These are phyloP conservation scores for Tritrichomonas foetus DNA, from an alignment of 208 protist genomes.

Conservation along the genomic window DNA sequence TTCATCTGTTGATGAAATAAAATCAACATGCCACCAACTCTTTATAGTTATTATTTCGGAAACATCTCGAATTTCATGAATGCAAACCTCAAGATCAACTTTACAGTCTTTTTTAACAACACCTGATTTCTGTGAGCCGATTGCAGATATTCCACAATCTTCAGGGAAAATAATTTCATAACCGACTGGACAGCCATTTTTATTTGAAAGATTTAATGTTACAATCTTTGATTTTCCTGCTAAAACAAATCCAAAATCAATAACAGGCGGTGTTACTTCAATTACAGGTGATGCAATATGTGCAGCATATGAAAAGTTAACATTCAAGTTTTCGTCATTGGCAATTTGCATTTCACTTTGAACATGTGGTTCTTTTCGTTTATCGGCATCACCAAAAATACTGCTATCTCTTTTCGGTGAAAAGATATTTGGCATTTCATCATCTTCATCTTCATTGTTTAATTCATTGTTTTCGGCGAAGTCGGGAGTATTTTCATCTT, in stretches of 20 bases:
- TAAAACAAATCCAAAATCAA: not conserved
- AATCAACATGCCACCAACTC: not conserved
- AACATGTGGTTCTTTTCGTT: too few relatives aligned
- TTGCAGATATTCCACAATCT: too few relatives aligned
- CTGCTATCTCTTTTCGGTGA: not conserved
- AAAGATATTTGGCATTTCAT: slow-evolving; percentile 26
- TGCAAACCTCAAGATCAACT: too few relatives aligned
- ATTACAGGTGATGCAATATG: not conserved
- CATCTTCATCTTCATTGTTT: not conserved
- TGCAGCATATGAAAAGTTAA: not conserved
- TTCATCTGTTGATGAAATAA: too few relatives aligned
- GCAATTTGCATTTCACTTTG: too few relatives aligned
- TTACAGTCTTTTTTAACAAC: too few relatives aligned
- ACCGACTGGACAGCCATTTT: not conserved
- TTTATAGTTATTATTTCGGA: not conserved
- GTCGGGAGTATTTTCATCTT: not conserved
- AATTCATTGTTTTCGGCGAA: not conserved
- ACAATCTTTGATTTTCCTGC: not conserved
- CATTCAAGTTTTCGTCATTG: too few relatives aligned
- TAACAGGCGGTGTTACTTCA: not conserved
- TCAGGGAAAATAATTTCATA: not conserved
- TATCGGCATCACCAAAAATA: too few relatives aligned
- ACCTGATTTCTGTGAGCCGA: too few relatives aligned
- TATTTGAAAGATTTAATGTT: not conserved
- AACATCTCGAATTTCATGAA: too few relatives aligned